Evolutionary conservation across 257 asterid genomes (phyloP), one percentile per base, ranked within the genome.

Genomic region (Solanum bukasovii): DNA sequence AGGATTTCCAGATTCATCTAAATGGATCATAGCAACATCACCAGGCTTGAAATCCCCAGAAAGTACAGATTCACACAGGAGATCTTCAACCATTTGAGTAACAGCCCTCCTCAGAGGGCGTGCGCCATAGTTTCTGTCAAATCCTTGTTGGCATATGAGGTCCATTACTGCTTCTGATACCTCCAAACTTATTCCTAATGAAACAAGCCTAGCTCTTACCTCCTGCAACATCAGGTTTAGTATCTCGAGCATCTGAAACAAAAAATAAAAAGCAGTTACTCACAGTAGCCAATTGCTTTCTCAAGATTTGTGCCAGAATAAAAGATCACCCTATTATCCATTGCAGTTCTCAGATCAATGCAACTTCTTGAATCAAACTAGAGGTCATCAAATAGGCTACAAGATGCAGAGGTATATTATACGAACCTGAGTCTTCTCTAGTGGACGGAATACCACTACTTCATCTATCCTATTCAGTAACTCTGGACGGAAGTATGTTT

Each of bases 401-500:
- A 88, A 87, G 14, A 5, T 83, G 12, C 21, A 3, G 85, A 87
- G 34, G 75, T 33, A 46, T 44, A 40, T 75, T 72, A 86, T 90
- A 84, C 91, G 65, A 88, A 97, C 99, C 99, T 97, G 98, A 89
- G 98, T 90, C 91, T 96, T 97, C 92, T 96, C 98, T 34, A 97
- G 98, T 84, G 98, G 91, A 89, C 94, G 98, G 92, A 97, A 97
- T 87, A 97, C 98, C 71, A 97, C 99, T 46, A 97, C 96, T 94
- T 97, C 99, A 85, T 97, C 99, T 87, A 97, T 93, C 91, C 99
- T 92, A 88, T 97, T 97, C 72, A 97, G 98, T 56, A 97, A 91
- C 91, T 97, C 99, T 4, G 99, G 99, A n/a, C 98, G 98, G 90
- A 97, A 97, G 85, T 97, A 97, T 33, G 93, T 88, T 92, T 95